Conservation (phyloP, 2,329 filamentous ascomycete genomes). For the Cordyceps cateniannulata region DNA sequence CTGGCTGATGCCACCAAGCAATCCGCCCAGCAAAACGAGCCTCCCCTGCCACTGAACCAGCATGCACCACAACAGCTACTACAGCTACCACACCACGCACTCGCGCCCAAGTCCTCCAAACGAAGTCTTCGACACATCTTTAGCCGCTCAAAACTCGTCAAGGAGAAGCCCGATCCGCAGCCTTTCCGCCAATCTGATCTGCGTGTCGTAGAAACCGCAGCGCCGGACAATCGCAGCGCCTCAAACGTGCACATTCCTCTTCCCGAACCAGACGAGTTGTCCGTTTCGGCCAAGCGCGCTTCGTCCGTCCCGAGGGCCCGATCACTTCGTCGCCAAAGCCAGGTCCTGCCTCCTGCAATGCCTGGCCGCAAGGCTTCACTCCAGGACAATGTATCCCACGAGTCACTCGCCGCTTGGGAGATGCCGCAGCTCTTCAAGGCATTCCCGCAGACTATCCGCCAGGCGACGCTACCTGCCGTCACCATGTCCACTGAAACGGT, state of each 20-base stretch:
- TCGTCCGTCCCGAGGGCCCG: conserved; percentile 3
- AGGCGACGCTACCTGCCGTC: conserved; percentile 63
- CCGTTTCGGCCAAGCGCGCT: background rate
- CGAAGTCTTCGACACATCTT: conserved; percentile 12
- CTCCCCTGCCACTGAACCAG: background rate
- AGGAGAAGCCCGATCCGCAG: background rate
- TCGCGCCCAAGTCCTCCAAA: conserved; percentile 1
- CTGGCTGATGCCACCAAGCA: conserved; percentile 4
- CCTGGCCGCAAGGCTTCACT: background rate
- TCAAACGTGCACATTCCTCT: background rate
- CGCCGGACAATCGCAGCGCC: background rate
- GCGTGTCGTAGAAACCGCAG: background rate
- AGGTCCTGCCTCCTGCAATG: background rate
- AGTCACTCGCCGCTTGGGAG: conserved; percentile 46
- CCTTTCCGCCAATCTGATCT: background rate
- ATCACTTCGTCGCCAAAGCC: conserved; percentile 3
- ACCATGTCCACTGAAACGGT: conserved; percentile 63
- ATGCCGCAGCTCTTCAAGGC: conserved; percentile 79
- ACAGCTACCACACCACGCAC: background rate
- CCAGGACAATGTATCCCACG: conserved; percentile 19
- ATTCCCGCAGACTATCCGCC: conserved; percentile 75
- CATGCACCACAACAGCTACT: background rate
- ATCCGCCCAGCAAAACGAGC: background rate
- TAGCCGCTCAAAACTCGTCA: conserved; percentile 12
- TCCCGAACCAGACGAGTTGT: background rate